Percentiles rank a stretch among this genome's conserved stretches.
phyloP scores from a whole-genome alignment of 768 basidiomycete genomes.

The Boletus huronensis region DNA sequence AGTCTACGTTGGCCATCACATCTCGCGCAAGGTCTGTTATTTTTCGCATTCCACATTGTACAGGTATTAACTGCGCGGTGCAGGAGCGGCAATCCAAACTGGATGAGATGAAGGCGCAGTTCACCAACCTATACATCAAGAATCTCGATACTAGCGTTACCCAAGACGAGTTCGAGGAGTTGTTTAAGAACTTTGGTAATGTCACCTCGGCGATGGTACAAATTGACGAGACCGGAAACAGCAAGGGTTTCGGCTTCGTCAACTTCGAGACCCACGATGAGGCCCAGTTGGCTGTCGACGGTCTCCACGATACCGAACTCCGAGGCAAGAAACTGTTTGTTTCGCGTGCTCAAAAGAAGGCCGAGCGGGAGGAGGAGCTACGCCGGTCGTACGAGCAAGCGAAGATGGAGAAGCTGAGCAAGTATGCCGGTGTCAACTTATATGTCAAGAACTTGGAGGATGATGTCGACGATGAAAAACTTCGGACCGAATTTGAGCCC shows the following conservation, averaged over 20 bases:
- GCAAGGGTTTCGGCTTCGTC: constrained; percentile 98
- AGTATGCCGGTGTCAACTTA: constrained; percentile 98
- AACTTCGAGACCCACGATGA: constrained; percentile 94
- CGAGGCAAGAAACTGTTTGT: constrained; percentile 92
- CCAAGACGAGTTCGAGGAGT: constrained; percentile 79
- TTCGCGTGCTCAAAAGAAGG: constrained; percentile 95
- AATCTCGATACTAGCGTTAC: constrained; percentile 84
- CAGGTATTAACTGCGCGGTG: neutral
- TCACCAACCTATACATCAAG: constrained; percentile 98
- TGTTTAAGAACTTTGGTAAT: constrained; percentile 73
- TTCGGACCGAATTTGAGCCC: constrained; percentile 93
- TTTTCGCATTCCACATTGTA: no score
- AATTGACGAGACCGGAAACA: constrained; percentile 83
- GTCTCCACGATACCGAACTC: constrained; percentile 80
- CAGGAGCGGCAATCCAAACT: constrained; percentile 97
- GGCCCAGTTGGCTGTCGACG: constrained; percentile 85
- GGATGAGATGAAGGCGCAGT: constrained; percentile 95
- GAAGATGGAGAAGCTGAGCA: constrained; percentile 95
- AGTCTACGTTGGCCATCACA: constrained; percentile 96
- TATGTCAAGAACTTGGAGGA: constrained; percentile 99
- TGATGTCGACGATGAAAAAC: constrained; percentile 95
- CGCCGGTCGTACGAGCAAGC: constrained; percentile 91
- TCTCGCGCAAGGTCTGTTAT: constrained; percentile 81
- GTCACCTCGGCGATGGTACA: constrained; percentile 90
- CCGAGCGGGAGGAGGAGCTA: constrained; percentile 96